Conservation (phyloP, 2,329 filamentous ascomycete genomes). For the Xylariaceae sp. region DNA sequence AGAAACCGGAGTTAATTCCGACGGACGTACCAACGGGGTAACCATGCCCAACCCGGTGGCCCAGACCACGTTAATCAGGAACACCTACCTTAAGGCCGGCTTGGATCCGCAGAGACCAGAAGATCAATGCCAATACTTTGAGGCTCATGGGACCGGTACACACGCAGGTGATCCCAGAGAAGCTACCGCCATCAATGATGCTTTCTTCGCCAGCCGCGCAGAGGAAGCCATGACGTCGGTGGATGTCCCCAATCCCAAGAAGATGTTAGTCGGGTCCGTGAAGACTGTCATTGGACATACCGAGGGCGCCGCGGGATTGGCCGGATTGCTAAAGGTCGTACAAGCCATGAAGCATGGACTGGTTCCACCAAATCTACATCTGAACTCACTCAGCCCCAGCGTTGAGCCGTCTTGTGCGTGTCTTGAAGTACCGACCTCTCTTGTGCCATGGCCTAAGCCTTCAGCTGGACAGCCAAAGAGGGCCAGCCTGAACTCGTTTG, state of each 20-base stretch:
- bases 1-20: constrained; percentile 51
- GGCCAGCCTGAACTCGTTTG: constrained; percentile 50
- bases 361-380: constrained; percentile 48
- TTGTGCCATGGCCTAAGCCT: constrained; percentile 40
- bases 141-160: constrained; percentile 49
- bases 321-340: constrained; percentile 50
- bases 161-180: constrained; percentile 46
- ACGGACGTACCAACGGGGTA: constrained; percentile 56
- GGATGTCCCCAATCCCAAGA: constrained; percentile 8
- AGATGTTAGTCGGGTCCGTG: constrained; percentile 45
- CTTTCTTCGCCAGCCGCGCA: constrained; percentile 40
- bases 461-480: constrained; percentile 42
- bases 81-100: constrained; percentile 48
- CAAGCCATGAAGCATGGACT: constrained; percentile 43
- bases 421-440: constrained; percentile 39
- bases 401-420: constrained; percentile 42
- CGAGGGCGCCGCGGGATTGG: constrained; percentile 53
- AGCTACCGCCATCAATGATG: constrained; percentile 46
- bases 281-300: constrained; percentile 54
- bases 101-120: constrained; percentile 38
- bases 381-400: constrained; percentile 44
- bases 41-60: constrained; percentile 54
- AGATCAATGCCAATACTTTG: constrained; percentile 50
- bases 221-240: constrained; percentile 1
- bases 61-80: constrained; percentile 48